phyloP scores from a whole-genome alignment of 2,329 filamentous ascomycete species.

The Didymosphaeria variabile region DNA sequence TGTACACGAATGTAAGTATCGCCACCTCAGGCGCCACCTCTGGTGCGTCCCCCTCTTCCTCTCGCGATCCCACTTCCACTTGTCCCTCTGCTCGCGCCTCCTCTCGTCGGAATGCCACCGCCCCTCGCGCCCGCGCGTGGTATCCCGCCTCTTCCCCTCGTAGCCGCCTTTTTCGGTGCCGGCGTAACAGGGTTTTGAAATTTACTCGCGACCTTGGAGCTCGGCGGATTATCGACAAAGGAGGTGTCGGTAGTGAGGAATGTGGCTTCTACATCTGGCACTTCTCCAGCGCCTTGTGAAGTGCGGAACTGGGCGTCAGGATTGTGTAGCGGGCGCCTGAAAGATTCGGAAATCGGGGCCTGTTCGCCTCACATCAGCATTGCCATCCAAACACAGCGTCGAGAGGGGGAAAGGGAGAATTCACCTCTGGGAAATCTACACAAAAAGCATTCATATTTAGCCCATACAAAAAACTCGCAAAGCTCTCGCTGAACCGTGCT shows the following conservation, averaged over 20 bases:
- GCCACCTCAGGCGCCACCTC: slow-evolving; percentile 22
- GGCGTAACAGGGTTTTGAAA: slow-evolving; percentile 50
- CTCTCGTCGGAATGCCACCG: slow-evolving; percentile 43
- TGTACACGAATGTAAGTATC: not conserved
- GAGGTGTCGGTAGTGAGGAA: slow-evolving; percentile 94
- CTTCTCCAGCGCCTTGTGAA: slow-evolving; percentile 34
- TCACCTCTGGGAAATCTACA: slow-evolving; percentile 93
- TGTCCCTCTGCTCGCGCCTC: slow-evolving; percentile 40
- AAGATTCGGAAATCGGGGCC: slow-evolving; percentile 86
- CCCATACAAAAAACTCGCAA: slow-evolving; percentile 93
- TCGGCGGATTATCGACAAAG: slow-evolving; percentile 84
- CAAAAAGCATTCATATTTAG: slow-evolving; percentile 99
- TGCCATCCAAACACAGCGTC: too few relatives aligned
- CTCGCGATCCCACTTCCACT: slow-evolving; percentile 51
- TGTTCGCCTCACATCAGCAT: slow-evolving; percentile 46
- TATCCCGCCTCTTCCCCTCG: slow-evolving; percentile 45
- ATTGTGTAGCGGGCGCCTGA: slow-evolving; percentile 59
- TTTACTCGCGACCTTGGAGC: slow-evolving; percentile 58
- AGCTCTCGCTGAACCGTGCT: slow-evolving; percentile 92
- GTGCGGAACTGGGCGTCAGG: slow-evolving; percentile 31
- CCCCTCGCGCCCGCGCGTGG: slow-evolving; percentile 45
- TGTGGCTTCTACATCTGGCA: slow-evolving; percentile 72
- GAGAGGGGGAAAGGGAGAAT: slow-evolving; percentile 12
- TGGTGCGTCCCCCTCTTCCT: slow-evolving; percentile 41
- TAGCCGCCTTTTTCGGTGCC: slow-evolving; percentile 32